These are phyloP conservation scores for Quercus aquifolioides DNA, from an alignment of 306 rosid species.

Conservation along the genomic window DNA sequence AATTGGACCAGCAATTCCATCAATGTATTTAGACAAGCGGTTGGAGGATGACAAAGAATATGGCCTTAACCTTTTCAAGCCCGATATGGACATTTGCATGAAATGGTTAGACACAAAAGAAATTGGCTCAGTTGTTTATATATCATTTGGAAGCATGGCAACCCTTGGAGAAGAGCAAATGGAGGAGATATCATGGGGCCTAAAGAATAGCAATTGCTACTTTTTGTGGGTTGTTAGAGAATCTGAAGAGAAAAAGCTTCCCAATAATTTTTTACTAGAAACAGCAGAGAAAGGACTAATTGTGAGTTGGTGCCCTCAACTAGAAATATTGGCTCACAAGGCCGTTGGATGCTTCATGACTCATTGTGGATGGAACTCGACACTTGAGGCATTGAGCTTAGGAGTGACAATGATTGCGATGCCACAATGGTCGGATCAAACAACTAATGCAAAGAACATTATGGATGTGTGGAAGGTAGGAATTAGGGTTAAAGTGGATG, in stretches of 20 bases:
- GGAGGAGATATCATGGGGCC: conserved; percentile 1
- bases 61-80: conserved; percentile 9
- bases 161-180: conserved; percentile 17
- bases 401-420: conserved; percentile 16
- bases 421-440: conserved; percentile 22
- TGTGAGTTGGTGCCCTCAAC: conserved; percentile 15
- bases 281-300: background rate
- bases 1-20: conserved; percentile 18
- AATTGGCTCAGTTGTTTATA: conserved; percentile 3
- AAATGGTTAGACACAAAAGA: conserved; percentile 16
- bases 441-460: conserved; percentile 11
- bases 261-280: background rate
- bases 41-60: conserved; percentile 12
- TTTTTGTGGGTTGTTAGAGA: conserved; percentile 22
- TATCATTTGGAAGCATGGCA: conserved; percentile 11
- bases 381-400: conserved; percentile 16
- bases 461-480: conserved; percentile 21
- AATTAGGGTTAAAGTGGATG: conserved; percentile 1
- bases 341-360: conserved; percentile 10
- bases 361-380: conserved; percentile 22
- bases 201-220: background rate
- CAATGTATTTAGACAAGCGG: conserved; percentile 17
- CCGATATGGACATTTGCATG: background rate
- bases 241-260: conserved; percentile 14
- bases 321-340: conserved; percentile 5